Evolutionary conservation across 2,329 filamentous ascomycete genomes (phyloP), one percentile per base, ranked within the genome.

Genomic region (Mycosphaerella sp.): DNA sequence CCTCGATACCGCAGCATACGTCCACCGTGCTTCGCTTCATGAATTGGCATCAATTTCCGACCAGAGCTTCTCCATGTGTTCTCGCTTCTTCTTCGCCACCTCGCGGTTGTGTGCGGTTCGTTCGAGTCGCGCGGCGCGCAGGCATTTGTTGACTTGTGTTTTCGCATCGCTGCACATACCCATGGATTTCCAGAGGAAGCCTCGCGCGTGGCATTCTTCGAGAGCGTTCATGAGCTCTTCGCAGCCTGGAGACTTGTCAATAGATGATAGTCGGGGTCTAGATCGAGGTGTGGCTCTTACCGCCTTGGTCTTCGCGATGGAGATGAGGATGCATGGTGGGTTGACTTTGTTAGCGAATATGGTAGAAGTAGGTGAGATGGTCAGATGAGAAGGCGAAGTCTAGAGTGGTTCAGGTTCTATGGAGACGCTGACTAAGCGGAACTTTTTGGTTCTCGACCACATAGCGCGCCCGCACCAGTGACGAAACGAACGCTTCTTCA

Each of bases 91-190:
- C 70, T 80, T 79, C 56, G 88, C 78, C 59, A 76, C 68, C 67
- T 87, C 79, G 63, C 87, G 81, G 68, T 98, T 97, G 62, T 76
- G 74, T 59, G 80, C 81, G 46, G 90, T 90, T 50, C 85, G 82
- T 69, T 89, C 87, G 45, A 84, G 73, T 64, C 93, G 81, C 70
- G 95, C 88, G 34, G 79, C 82, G 57, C 87, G 82, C 46, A 98
- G 78, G 67, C 93, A 98, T 65, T 81, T 79, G 71, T 87, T 93
- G 62, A 98, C 87, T 52, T 88, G 76, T 37, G 81, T 77, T 71
- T 98, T 98, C 56, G 86, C 80, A 36, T 84, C 79, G 70, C 89
- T 97, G 79, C 93, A 98, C 76, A 86, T 88, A 50, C 93, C 93
- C 55, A 88, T 74, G 1, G 87, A 84, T 72, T 95, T 96, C 81